Evolutionary conservation across 108 stramenopile species (phyloP).

Genomic region (Schizochytrium sp.): DNA sequence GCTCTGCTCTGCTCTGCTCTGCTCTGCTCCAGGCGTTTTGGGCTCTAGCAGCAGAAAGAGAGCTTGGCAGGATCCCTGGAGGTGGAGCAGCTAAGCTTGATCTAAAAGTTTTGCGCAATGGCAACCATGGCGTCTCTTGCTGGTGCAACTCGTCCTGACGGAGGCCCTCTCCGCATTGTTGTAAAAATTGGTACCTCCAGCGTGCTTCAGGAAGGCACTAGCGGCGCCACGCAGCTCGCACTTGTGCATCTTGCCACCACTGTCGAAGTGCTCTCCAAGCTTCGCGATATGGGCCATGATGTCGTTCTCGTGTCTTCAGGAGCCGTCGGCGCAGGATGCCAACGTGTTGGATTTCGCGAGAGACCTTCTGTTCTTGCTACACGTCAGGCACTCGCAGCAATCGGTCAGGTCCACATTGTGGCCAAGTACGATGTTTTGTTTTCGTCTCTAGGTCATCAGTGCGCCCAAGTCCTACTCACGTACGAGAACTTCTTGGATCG

Average conservation of each 20-base stretch:
- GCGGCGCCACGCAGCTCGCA: conserved; percentile 12
- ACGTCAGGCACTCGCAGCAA: conserved; percentile 49
- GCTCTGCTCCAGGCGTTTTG: too few relatives aligned
- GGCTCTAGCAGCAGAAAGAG: too few relatives aligned
- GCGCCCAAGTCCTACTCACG: conserved; percentile 60
- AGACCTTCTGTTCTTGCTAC: not conserved
- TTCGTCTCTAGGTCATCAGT: not conserved
- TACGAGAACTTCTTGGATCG: conserved; percentile 37
- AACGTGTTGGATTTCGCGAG: conserved; percentile 1
- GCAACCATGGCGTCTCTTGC: not conserved
- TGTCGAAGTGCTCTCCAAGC: not conserved
- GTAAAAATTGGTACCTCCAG: conserved; percentile 57
- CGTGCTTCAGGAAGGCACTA: not conserved
- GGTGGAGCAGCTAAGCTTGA: too few relatives aligned
- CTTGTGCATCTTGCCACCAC: conserved; percentile 27
- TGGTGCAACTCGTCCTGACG: not conserved
- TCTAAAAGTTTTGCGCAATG: too few relatives aligned
- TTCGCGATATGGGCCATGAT: conserved; percentile 30
- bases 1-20: too few relatives aligned
- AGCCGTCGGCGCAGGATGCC: conserved; percentile 48
- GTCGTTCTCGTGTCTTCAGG: conserved; percentile 34
- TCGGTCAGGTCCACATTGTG: not conserved
- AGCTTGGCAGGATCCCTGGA: too few relatives aligned
- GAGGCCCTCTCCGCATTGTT: conserved; percentile 16
- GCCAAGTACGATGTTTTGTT: conserved; percentile 45